Conservation (phyloP, 2,329 filamentous ascomycete species). For the Xylariaceae sp. region DNA sequence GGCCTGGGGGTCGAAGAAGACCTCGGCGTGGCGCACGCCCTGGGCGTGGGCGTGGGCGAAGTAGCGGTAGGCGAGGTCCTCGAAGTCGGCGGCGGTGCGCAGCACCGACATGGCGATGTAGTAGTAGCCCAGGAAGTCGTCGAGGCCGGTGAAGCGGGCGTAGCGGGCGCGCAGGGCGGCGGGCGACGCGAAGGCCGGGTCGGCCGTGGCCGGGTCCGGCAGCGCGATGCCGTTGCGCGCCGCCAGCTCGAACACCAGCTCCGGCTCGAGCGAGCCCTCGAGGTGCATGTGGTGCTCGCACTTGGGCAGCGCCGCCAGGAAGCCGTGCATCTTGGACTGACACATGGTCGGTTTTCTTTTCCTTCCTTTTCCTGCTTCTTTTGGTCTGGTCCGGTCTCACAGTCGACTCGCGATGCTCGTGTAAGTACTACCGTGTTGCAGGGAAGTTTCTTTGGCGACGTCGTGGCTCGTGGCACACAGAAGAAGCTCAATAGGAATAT, state of each 20-base stretch:
- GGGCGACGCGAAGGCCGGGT: constrained; percentile 56
- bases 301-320: constrained; percentile 63
- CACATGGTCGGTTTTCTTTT: constrained; percentile 50
- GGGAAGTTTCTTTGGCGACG: too few relatives aligned
- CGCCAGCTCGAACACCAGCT: constrained; percentile 63
- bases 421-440: too few relatives aligned
- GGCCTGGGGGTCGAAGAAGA: constrained; percentile 77
- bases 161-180: constrained; percentile 57
- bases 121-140: constrained; percentile 74
- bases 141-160: constrained; percentile 58
- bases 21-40: constrained; percentile 63
- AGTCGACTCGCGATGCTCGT: too few relatives aligned
- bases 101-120: constrained; percentile 69
- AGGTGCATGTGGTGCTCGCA: constrained; percentile 78
- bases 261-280: constrained; percentile 65
- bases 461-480: too few relatives aligned
- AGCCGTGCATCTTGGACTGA: constrained; percentile 44
- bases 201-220: constrained; percentile 42
- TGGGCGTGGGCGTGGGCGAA: constrained; percentile 57
- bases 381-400: too few relatives aligned
- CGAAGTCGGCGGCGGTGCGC: constrained; percentile 58
- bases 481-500: too few relatives aligned
- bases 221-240: constrained; percentile 57
- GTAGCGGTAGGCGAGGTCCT: constrained; percentile 65
- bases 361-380: too few relatives aligned